phyloP scores from a whole-genome alignment of 352 stramenopile species.

The Globisporangium apiculatum region DNA sequence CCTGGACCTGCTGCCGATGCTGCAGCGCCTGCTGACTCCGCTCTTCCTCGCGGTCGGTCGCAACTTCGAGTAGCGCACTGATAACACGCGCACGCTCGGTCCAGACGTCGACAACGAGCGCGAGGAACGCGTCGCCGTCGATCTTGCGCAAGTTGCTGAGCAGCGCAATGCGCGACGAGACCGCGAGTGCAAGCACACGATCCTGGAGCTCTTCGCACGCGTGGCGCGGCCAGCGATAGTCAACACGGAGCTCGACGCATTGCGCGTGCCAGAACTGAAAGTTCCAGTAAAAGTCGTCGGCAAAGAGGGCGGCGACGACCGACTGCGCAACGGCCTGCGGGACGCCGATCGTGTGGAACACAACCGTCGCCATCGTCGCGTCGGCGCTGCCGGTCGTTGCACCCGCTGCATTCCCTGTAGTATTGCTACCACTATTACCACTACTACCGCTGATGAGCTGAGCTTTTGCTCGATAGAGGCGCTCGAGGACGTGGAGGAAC shows the following conservation, averaged over 20 bases:
- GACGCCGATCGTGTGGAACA: conserved; percentile 70
- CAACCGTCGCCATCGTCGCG: conserved; percentile 28
- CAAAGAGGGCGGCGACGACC: conserved; percentile 62
- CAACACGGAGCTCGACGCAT: conserved; percentile 48
- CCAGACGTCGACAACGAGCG: conserved; percentile 58
- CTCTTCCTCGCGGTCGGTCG: conserved; percentile 51
- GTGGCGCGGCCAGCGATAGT: conserved; percentile 37
- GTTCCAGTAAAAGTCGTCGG: conserved; percentile 73
- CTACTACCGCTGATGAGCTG: conserved; percentile 5
- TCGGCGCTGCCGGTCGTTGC: conserved; percentile 8
- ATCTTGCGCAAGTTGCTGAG: conserved; percentile 63
- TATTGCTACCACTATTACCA: not conserved
- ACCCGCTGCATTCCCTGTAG: not conserved
- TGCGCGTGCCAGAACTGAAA: conserved; percentile 65
- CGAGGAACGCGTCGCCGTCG: conserved; percentile 64
- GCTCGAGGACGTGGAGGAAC: conserved; percentile 61
- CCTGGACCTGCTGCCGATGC: conserved; percentile 29
- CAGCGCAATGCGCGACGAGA: conserved; percentile 40
- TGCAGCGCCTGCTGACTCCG: conserved; percentile 18
- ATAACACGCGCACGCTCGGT: conserved; percentile 44
- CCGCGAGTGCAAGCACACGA: conserved; percentile 27
- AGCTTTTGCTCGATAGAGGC: conserved; percentile 49
- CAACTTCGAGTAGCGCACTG: conserved; percentile 36
- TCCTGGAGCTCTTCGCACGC: conserved; percentile 65
- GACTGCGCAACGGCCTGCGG: conserved; percentile 42